Evolutionary conservation across 345 rosid genomes (phyloP).

Genomic region (Populus tremula): DNA sequence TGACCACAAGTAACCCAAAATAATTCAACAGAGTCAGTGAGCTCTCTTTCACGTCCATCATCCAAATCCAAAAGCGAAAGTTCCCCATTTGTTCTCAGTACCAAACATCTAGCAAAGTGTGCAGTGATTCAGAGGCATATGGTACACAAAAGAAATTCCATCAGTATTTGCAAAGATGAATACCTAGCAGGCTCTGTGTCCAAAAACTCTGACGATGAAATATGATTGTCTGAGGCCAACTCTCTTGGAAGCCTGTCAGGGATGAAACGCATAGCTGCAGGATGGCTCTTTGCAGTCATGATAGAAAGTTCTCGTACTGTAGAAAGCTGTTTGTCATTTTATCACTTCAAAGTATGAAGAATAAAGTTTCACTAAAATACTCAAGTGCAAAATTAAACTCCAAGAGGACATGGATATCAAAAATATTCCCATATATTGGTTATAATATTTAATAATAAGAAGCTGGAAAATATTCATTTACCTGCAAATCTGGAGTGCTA

Average conservation of each 20-base stretch:
- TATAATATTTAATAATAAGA: conserved; percentile 8
- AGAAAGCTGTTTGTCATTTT: conserved; percentile 99
- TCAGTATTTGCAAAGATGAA: conserved; percentile 15
- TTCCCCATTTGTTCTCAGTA: conserved; percentile 88
- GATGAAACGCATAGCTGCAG: conserved; percentile 98
- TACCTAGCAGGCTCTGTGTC: conserved; percentile 85
- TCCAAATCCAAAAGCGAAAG: conserved; percentile 95
- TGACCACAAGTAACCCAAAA: conserved; percentile 99
- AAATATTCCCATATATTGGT: neutral
- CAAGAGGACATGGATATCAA: conserved; percentile 8
- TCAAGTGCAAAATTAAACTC: conserved; percentile 26
- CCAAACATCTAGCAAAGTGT: conserved; percentile 66
- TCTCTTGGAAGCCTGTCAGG: conserved; percentile 80
- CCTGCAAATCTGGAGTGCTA: conserved; percentile 79
- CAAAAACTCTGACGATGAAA: conserved; percentile 44
- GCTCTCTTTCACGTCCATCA: conserved; percentile 95
- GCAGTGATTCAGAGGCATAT: conserved; percentile 31
- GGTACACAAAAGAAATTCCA: conserved; percentile 9
- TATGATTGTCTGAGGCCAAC: conserved; percentile 36
- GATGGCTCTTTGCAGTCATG: conserved; percentile 99
- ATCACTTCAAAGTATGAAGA: conserved; percentile 83
- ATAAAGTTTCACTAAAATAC: conserved; percentile 36
- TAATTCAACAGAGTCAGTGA: conserved; percentile 89
- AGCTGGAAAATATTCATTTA: conserved; percentile 33
- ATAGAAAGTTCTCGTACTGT: conserved; percentile 99